Base-by-base conservation (phyloP, 331 rosid species). In the Acacia concinna region DNA sequence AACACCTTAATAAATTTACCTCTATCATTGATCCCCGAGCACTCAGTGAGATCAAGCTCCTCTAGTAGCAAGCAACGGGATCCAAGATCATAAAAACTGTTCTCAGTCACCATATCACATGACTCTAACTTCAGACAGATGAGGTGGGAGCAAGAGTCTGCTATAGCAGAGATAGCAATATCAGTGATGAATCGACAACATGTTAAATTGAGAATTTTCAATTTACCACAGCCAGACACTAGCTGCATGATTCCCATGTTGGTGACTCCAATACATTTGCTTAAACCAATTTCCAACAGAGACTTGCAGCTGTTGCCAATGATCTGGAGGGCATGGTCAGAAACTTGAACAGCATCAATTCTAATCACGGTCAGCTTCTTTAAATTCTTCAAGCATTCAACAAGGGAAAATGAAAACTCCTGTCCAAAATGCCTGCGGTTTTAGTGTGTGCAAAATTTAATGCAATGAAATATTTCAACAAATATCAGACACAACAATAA, bases 41-140 rank as follows among this genome's bases (percentile, higher is more conserved):
- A 90, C 73, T 90, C 94, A 35, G 94, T 90, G 68, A 90, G 89
- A 82, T 90, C 94, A 79, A 90, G 84, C 81, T 90, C 94, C 85
- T 85, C 82, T 20, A 90, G 88, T 56, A 68, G 72, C 74, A 63
- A 75, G 83, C 92, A 90, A 64, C 31, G 64, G 52, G 83, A 88
- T 74, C 90, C 92, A 38, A 90, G 84, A 63, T 78, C 83, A 74
- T 83, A 54, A 57, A 88, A 82, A 68, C 88, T 81, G 35, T 75
- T 74, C 84, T 83, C 89, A 2, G 92, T 86, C 79, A 90, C 83
- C 89, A 84, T 81, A 74, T 86, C 72, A 25, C 94, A 90, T 13
- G 94, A 86, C 76, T 90, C 94, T 88, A 90, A 78, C 89, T 85
- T 88, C 74, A 90, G 81, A 73, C 89, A 90, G 51, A 74, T 34